Conservation (phyloP, 2,329 filamentous ascomycete genomes). For the Corniculantispora saksenae region DNA sequence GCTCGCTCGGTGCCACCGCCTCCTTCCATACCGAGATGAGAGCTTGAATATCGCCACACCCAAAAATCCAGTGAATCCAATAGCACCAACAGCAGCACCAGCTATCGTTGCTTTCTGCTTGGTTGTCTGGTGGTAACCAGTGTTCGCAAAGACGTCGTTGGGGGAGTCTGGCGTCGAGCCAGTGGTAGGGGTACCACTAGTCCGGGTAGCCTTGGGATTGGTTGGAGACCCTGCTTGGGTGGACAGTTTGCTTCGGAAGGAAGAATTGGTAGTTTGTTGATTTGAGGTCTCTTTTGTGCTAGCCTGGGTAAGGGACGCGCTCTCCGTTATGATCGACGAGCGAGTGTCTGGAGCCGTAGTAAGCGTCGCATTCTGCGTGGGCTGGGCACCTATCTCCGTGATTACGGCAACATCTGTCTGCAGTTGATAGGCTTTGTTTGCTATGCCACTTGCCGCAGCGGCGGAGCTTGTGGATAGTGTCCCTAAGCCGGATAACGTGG, state of each 20-base stretch:
- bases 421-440: not conserved
- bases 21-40: not conserved
- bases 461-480: not conserved
- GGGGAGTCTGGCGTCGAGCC: not conserved
- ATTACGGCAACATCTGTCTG: not conserved
- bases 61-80: not conserved
- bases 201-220: not conserved
- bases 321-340: not conserved
- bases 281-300: not conserved
- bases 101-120: not conserved
- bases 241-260: not conserved
- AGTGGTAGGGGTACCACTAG: not conserved
- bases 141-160: not conserved
- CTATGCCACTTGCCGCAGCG: not conserved
- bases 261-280: not conserved
- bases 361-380: not conserved
- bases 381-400: not conserved
- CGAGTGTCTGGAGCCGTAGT: not conserved
- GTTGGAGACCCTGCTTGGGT: not conserved
- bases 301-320: not conserved
- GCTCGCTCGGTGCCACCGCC: not conserved
- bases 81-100: not conserved
- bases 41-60: not conserved
- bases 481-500: not conserved
- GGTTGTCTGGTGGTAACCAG: not conserved